Evolutionary conservation across 2,329 filamentous ascomycete genomes (phyloP), one percentile per base, ranked within the genome.

Genomic region (Tricladium varicosporioides): DNA sequence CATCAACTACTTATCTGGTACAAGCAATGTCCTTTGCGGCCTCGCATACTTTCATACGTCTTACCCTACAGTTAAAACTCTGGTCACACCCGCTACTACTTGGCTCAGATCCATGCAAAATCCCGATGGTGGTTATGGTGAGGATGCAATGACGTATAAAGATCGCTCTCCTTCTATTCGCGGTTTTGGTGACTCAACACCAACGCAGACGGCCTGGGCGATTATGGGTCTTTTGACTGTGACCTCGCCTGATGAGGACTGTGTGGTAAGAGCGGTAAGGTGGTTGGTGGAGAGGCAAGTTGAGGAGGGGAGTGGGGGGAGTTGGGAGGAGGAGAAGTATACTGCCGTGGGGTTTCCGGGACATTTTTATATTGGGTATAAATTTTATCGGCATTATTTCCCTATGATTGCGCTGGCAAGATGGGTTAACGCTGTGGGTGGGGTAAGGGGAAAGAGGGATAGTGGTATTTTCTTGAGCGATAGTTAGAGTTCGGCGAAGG

Each of bases 181-280:
- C 5, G 45, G 46, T n/a, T n/a, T 14, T 10, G 56, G 50, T 14
- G n/a, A 18, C 2, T 22, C 18, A 11, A 54, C 51, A 1, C 15
- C 56, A 10, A 22, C 51, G 13, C 56, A 58, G 14, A 58, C 56
- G 4, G 56, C 56, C 9, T 58, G 56, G 56, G 56, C 45, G 13
- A 15, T 58, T 11, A 45, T 54, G 45, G 33, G 15, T 5, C 19
- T 58, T 13, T 36, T 50, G 2, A 13, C 51, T 22, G 22, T 43
- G 44, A 14, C 18, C 8, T 18, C 19, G 15, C 51, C 45, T 2
- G 36, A 27, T 15, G 56, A 53, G 19, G 16, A 15, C 5, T 22
- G 18, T 22, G 27, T 48, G 5, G 5, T 19, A 27, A 54, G 19
- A 19, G 51, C 48, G 8, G 33, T 54, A 5, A 19, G 31, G 7